Evolutionary conservation across 2,329 filamentous ascomycete genomes (phyloP).

Genomic region (Hypocrella siamensis): DNA sequence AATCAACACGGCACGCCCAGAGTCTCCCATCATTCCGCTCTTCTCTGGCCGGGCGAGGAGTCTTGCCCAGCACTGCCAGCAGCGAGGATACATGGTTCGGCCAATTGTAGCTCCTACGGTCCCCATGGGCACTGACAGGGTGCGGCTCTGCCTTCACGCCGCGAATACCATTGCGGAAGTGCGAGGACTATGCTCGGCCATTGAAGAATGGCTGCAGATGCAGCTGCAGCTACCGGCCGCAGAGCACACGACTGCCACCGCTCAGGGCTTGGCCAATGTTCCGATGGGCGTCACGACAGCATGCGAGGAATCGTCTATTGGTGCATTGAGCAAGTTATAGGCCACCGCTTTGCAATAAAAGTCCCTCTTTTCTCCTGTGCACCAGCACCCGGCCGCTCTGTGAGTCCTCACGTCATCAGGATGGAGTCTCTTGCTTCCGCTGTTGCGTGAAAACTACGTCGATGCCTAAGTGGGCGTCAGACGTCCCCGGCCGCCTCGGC

Average conservation of each 20-base stretch:
- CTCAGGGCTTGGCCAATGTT: too few relatives aligned
- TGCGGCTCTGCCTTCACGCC: conserved; percentile 53
- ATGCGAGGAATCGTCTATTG: background rate
- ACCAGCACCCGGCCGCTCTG: too few relatives aligned
- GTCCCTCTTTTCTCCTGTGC: too few relatives aligned
- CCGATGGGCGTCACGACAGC: background rate
- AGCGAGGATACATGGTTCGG: conserved; percentile 41
- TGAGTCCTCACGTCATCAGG: too few relatives aligned
- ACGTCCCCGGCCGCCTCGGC: conserved; percentile 6
- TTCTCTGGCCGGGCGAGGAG: conserved; percentile 40
- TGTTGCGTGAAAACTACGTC: too few relatives aligned
- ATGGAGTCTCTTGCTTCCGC: too few relatives aligned
- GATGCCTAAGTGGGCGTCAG: too few relatives aligned
- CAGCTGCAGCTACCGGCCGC: too few relatives aligned
- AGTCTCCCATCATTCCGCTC: conserved; percentile 50
- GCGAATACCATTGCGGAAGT: conserved; percentile 45
- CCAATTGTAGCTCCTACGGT: conserved; percentile 57
- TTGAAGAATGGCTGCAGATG: conserved; percentile 28
- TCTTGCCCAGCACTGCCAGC: conserved; percentile 44
- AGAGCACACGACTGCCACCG: too few relatives aligned
- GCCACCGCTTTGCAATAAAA: background rate
- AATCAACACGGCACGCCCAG: conserved; percentile 19
- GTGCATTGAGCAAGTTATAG: conserved; percentile 3
- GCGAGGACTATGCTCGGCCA: conserved; percentile 30
- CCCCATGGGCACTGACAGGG: conserved; percentile 43